Evolutionary conservation across 2,329 filamentous ascomycete species (phyloP).

Genomic region (Saccharata proteae): DNA sequence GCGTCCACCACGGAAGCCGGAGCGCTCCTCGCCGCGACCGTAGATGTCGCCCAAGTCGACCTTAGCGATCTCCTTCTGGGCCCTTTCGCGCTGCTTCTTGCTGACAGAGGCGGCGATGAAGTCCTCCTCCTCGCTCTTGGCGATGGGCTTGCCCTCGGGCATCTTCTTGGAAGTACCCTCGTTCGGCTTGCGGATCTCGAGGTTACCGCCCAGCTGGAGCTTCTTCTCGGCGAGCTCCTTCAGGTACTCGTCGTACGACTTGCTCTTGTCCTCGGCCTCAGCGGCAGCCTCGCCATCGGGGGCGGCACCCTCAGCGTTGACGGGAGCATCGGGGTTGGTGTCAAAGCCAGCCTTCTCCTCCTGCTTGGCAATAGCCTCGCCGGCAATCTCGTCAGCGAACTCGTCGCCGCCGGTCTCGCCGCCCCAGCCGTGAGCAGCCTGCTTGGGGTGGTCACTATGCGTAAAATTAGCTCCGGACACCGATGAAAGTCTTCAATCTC

Average conservation of each 20-base stretch:
- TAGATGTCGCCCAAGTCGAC: constrained; percentile 74
- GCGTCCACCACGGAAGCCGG: constrained; percentile 15
- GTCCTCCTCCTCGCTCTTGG: constrained; percentile 48
- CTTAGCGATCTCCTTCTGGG: constrained; percentile 83
- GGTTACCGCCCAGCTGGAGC: constrained; percentile 52
- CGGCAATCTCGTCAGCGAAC: constrained; percentile 83
- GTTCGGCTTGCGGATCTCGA: constrained; percentile 78
- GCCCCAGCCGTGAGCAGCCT: constrained; percentile 83
- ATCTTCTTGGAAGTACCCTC: constrained; percentile 94
- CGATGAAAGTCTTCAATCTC: constrained; percentile 12
- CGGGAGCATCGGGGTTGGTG: constrained; percentile 25
- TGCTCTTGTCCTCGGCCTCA: constrained; percentile 70
- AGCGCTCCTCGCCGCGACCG: constrained; percentile 41
- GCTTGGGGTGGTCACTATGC: constrained; percentile 66
- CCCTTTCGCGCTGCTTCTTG: constrained; percentile 73
- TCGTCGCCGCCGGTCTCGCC: constrained; percentile 69
- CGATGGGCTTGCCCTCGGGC: constrained; percentile 63
- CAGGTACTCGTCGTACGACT: constrained; percentile 84
- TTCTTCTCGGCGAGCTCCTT: constrained; percentile 68
- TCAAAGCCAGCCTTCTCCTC: constrained; percentile 58
- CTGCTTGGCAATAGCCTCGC: constrained; percentile 73
- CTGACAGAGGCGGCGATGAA: constrained; percentile 64
- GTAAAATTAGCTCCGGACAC: background rate
- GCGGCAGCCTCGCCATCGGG: constrained; percentile 26
- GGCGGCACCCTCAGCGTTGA: constrained; percentile 28